phyloP scores from a whole-genome alignment of 1,284 basidiomycete genomes.

The Naganishia cerealis region DNA sequence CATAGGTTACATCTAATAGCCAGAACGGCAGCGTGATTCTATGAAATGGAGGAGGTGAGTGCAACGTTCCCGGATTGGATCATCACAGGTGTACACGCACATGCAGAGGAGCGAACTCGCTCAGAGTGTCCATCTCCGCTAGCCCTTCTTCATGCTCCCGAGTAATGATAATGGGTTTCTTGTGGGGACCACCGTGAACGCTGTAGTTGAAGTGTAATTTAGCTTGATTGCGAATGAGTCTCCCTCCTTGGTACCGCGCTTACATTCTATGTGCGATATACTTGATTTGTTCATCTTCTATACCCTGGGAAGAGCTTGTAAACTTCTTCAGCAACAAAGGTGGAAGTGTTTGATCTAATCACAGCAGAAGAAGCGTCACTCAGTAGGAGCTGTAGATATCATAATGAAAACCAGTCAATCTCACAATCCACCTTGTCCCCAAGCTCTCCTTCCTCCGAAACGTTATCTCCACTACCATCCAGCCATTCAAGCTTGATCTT shows the following conservation, averaged over 20 bases:
- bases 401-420: constrained; percentile 28
- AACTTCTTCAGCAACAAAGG: constrained; percentile 48
- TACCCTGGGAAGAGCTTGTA: constrained; percentile 37
- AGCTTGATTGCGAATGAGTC: not conserved
- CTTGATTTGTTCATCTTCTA: constrained; percentile 48
- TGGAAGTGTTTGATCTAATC: constrained; percentile 47
- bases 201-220: constrained; percentile 61
- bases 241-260: constrained; percentile 23
- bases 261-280: constrained; percentile 54
- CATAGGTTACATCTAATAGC: constrained; percentile 50
- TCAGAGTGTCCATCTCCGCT: constrained; percentile 70
- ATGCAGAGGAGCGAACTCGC: constrained; percentile 75
- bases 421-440: constrained; percentile 48
- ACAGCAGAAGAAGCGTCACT: not conserved
- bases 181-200: constrained; percentile 78
- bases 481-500: constrained; percentile 45
- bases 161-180: constrained; percentile 66
- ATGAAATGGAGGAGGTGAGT: constrained; percentile 13
- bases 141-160: constrained; percentile 59
- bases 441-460: constrained; percentile 45
- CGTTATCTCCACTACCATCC: constrained; percentile 38
- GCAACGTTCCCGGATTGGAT: not conserved
- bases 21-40: constrained; percentile 59
- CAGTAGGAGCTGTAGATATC: not conserved
- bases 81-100: constrained; percentile 43